These are phyloP conservation scores for Benincasa hispida DNA, from an alignment of 306 rosid species.

Conservation along the genomic window DNA sequence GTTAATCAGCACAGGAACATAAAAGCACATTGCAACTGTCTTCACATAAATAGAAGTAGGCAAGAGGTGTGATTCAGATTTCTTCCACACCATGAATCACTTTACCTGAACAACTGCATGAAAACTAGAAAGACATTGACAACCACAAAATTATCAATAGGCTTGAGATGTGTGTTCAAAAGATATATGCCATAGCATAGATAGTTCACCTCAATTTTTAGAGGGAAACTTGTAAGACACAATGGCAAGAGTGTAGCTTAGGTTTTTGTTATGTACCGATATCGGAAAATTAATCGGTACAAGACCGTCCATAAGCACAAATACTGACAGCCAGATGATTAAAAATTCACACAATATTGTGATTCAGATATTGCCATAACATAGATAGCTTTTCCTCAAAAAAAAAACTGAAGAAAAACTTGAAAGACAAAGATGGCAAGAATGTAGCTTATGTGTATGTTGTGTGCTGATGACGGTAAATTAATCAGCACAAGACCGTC, in stretches of 20 bases:
- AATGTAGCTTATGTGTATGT: background rate
- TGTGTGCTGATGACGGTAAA: background rate
- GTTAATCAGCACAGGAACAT: background rate
- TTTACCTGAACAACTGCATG: background rate
- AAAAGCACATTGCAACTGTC: background rate
- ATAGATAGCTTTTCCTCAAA: background rate
- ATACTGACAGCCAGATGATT: background rate
- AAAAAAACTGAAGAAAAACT: background rate
- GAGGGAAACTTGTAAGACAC: background rate
- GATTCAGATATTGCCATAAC: background rate
- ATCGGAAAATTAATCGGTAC: background rate
- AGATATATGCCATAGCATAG: background rate
- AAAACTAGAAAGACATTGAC: background rate
- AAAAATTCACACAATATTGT: background rate
- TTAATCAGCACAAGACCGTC: background rate
- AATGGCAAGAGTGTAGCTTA: constrained; percentile 1
- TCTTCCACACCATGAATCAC: background rate
- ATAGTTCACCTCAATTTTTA: background rate
- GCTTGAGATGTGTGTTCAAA: background rate
- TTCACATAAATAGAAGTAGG: background rate
- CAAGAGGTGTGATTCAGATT: background rate
- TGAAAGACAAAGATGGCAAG: background rate
- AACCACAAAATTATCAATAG: background rate
- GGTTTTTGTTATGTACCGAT: background rate
- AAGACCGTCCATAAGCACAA: constrained; percentile 10